Conservation (phyloP, 2,329 filamentous ascomycete species). For the Ilyonectria robusta region DNA sequence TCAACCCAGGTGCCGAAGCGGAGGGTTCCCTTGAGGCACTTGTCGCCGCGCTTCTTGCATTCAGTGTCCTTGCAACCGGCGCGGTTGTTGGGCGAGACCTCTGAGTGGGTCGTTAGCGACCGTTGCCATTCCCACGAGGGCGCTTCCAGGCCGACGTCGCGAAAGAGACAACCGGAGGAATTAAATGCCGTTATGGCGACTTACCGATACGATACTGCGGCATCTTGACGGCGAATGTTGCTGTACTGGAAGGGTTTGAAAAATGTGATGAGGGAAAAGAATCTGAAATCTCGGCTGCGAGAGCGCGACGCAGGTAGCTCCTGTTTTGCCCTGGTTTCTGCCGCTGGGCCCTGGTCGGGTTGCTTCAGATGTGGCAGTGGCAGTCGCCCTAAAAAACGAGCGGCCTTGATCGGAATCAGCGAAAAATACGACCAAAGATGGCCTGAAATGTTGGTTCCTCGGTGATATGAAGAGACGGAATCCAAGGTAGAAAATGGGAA, state of each 20-base stretch:
- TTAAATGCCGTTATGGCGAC: constrained; percentile 36
- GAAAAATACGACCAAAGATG: constrained; percentile 7
- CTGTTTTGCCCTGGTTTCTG: constrained; percentile 23
- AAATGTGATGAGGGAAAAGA: constrained; percentile 31
- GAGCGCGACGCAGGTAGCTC: constrained; percentile 19
- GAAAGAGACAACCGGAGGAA: constrained; percentile 2
- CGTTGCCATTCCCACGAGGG: constrained; percentile 21
- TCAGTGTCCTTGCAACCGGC: constrained; percentile 80
- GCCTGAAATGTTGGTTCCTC: constrained; percentile 5
- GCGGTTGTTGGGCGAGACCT: constrained; percentile 78
- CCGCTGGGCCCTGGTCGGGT: constrained; percentile 13
- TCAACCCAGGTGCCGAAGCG: constrained; percentile 83
- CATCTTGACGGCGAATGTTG: constrained; percentile 52
- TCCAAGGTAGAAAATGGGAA: constrained; percentile 27
- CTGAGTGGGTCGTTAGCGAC: constrained; percentile 60
- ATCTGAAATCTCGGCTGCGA: constrained; percentile 28
- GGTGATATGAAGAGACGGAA: constrained; percentile 19
- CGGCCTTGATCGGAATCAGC: not conserved
- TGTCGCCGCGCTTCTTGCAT: constrained; percentile 79
- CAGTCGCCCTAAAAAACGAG: constrained; percentile 9
- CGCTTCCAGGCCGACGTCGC: constrained; percentile 2
- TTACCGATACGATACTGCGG: constrained; percentile 64
- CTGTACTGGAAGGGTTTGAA: constrained; percentile 12
- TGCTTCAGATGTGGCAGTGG: not conserved
- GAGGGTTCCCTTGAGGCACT: constrained; percentile 84